Evolutionary conservation across 352 stramenopile genomes (phyloP).

Genomic region (Phytophthora pseudosyringae): DNA sequence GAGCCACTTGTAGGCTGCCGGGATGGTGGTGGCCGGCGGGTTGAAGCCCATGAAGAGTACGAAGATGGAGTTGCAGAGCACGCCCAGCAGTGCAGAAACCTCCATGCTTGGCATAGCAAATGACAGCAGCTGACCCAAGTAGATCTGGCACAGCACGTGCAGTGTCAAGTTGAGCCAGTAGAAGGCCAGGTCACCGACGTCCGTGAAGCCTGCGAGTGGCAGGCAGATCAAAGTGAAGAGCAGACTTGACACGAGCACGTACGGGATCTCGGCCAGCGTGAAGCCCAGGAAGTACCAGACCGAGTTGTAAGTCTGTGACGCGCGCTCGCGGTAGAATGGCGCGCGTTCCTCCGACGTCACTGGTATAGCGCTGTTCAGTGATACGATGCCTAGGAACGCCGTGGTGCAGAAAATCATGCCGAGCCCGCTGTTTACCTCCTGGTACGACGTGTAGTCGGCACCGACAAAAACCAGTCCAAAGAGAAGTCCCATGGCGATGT

Average conservation of each 20-base stretch:
- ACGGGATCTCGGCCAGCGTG: conserved; percentile 73
- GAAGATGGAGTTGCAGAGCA: conserved; percentile 57
- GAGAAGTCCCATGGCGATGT: conserved; percentile 56
- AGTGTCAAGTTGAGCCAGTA: conserved; percentile 46
- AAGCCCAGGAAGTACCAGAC: conserved; percentile 69
- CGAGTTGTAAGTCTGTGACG: conserved; percentile 79
- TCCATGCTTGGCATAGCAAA: conserved; percentile 47
- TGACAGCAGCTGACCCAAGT: conserved; percentile 44
- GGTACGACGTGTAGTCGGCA: conserved; percentile 43
- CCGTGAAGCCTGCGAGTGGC: conserved; percentile 39
- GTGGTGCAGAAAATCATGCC: conserved; percentile 84
- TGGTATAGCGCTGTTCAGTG: conserved; percentile 70
- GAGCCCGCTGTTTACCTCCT: conserved; percentile 52
- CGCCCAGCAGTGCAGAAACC: conserved; percentile 39
- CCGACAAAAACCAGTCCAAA: conserved; percentile 59
- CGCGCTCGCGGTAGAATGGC: conserved; percentile 89
- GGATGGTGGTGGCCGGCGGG: conserved; percentile 39
- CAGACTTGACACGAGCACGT: conserved; percentile 37
- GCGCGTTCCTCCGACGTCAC: conserved; percentile 80
- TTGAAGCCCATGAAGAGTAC: conserved; percentile 64
- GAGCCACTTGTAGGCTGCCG: conserved; percentile 42
- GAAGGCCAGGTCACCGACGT: conserved; percentile 25
- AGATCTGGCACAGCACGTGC: conserved; percentile 48
- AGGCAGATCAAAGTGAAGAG: conserved; percentile 48
- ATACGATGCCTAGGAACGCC: conserved; percentile 79